Base-by-base conservation (phyloP, 352 stramenopile genomes). In the Phytopythium delawarense region DNA sequence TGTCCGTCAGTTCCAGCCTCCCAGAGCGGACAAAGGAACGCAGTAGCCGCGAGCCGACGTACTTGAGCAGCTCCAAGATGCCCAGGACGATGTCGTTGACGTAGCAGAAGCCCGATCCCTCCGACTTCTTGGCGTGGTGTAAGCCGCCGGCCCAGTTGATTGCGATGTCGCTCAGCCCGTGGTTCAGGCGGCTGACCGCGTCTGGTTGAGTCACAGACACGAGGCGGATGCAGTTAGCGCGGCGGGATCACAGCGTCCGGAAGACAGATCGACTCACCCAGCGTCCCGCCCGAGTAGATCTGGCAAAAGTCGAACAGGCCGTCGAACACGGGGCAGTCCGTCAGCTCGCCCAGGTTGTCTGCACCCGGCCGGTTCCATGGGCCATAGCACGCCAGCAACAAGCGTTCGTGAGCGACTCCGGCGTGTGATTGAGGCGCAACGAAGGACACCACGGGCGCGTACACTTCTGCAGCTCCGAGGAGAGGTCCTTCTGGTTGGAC, bases 31-130 rank as follows among this genome's bases (percentile, higher is more conserved):
- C 11, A 30, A 25, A 11, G 2, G 2, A 51, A 4, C n/a, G n/a
- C 28, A 56, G 3, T 34, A 20, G 25, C 20, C 21, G 23, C 6
- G 9, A 50, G 8, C 1, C 16, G n/a, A 61, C 68, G 11, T 95
- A 94, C 81, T 99, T 99, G 44, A 99, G 87, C 61, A 99, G 75
- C 77, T 99, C 97, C 37, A 99, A 69, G 65, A 99, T 99, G 20
- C 94, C 97, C 39, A 99, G 78, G 23, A 99, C 97, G 67, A 99
- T 99, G 78, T 99, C 97, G 70, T 99, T 99, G 59, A 99, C 88
- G 75, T 99, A 99, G 71, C 96, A 99, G 66, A 98, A 98, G 6
- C 89, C 91, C 18, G 79, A 94, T 18, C 95, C 96, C 74, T 99
- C 96, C 8, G 78, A 85, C 75, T 99, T 99, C 74, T 99, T 99